Base-by-base conservation (phyloP, 2,329 filamentous ascomycete species). In the Colletotrichum higginsianum region DNA sequence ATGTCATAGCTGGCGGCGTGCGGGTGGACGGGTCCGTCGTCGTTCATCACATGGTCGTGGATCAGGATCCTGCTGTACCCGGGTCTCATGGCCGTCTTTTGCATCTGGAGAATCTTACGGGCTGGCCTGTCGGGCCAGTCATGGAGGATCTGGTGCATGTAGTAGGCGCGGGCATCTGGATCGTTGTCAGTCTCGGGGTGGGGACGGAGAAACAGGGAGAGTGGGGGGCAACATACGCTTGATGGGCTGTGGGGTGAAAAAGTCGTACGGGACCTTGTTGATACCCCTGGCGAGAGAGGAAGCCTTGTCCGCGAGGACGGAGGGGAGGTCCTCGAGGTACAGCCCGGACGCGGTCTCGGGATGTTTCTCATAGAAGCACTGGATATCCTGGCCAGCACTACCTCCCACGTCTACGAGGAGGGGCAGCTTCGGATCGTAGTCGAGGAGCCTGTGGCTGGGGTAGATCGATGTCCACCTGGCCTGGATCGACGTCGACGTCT, bases 141-240 rank as follows among this genome's bases (percentile, higher is more conserved):
- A 76, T 90, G 88, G n/a, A 90, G 80, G 63, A 89, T 87, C 71
- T 85, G 80, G 75, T 87, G 87, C 72, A 90, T 77, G 65, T 89
- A 79, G 77, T 87, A 89, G 57, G 87, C 81, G 66, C 86, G 85
- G 8, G 84, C 87, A 18, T 67, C 65, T 67, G 18, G 0, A 7
- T 7, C 2, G 3, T 4, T 4, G 15, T 63, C 4, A 56, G 49
- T 8, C 8, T 8, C 16, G 16, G 1, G 4, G 5, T 2, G 2
- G 16, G 4, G 5, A 18, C 3, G 15, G n/a, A 13, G 18, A 4
- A 6, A 55, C 3, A 16, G 7, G 52, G 5, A n/a, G 2, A 55
- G 23, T 11, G 21, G 15, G 23, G 2, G 15, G 23, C 16, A 5
- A 8, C 61, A 12, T 66, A 69, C 67, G 38, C n/a, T 78, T 67